A percentile compares a stretch with the other conserved stretches of the same genome.
Evolutionary conservation across 768 basidiomycete genomes (phyloP).

Genomic region (Boletellus sp.): DNA sequence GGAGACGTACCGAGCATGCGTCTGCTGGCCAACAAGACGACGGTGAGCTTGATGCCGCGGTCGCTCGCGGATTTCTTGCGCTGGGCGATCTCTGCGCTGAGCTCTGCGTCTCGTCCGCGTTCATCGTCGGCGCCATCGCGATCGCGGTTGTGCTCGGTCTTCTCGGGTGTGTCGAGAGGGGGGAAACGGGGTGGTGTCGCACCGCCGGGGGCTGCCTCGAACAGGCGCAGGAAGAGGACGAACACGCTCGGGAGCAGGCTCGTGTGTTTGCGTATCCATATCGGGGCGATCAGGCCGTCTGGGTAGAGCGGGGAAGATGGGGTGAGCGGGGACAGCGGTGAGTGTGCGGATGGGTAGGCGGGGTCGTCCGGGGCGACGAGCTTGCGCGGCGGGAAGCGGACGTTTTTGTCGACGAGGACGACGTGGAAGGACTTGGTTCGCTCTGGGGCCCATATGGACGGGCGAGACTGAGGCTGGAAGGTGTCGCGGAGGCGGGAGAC

Average conservation of each 20-base stretch:
- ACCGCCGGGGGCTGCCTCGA: conserved; percentile 48
- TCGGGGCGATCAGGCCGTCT: conserved; percentile 94
- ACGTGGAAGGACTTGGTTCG: conserved; percentile 75
- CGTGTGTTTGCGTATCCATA: conserved; percentile 97
- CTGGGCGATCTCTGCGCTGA: conserved; percentile 74
- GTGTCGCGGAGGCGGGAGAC: conserved; percentile 62
- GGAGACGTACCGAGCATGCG: conserved; percentile 70
- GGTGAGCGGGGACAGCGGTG: conserved; percentile 90
- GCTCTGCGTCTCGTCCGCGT: conserved; percentile 63
- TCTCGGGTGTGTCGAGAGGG: conserved; percentile 49
- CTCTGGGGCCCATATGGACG: conserved; percentile 70
- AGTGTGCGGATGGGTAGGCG: conserved; percentile 60
- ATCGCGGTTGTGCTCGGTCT: conserved; percentile 44
- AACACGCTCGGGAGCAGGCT: conserved; percentile 90
- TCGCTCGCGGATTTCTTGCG: conserved; percentile 80
- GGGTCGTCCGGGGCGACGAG: conserved; percentile 56
- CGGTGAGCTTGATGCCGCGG: conserved; percentile 89
- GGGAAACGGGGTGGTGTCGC: conserved; percentile 36
- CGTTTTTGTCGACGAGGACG: conserved; percentile 76
- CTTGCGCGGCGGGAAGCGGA: conserved; percentile 88
- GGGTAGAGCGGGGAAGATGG: conserved; percentile 88
- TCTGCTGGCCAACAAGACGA: conserved; percentile 88
- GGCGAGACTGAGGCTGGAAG: conserved; percentile 58
- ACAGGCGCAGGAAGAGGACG: conserved; percentile 84
- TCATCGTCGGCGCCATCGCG: conserved; percentile 65